Percentiles rank a stretch among this genome's conserved stretches.
These are phyloP conservation scores for Phlyctochytrium planicorne DNA, from an alignment of 192 early-diverging fungal genomes.

Conservation along the genomic window DNA sequence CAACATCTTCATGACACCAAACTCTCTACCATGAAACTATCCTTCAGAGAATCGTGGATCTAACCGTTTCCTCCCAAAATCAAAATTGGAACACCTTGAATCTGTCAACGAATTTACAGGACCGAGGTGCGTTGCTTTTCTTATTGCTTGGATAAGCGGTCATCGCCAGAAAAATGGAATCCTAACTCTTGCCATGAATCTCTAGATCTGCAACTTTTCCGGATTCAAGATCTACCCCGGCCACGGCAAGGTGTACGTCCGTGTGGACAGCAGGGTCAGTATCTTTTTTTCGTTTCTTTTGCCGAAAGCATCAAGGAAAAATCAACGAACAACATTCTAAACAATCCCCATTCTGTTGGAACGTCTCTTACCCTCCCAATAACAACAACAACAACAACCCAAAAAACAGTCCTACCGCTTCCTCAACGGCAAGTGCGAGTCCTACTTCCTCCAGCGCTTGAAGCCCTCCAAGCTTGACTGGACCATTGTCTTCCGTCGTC, in stretches of 20 bases:
- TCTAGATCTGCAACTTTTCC: conserved; percentile 85
- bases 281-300: conserved; percentile 10
- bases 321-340: no score
- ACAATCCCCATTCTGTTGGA: no score
- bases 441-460: conserved; percentile 93
- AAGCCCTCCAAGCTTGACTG: conserved; percentile 98
- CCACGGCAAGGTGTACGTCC: conserved; percentile 93
- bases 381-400: neutral
- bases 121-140: neutral
- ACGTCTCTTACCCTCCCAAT: no score
- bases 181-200: neutral
- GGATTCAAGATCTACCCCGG: conserved; percentile 99
- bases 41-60: no score
- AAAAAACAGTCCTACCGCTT: conserved; percentile 82
- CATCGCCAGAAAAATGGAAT: no score
- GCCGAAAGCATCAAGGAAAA: no score
- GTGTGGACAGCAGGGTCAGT: conserved; percentile 83
- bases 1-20: no score
- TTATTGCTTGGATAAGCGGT: no score
- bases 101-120: neutral
- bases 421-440: conserved; percentile 95
- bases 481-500: conserved; percentile 96
- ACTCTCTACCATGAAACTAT: no score
- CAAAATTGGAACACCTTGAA: no score
- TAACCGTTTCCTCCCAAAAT: neutral